These are phyloP conservation scores for Silene noctiflora DNA, from an alignment of 179 eudicot genomes.

Conservation along the genomic window DNA sequence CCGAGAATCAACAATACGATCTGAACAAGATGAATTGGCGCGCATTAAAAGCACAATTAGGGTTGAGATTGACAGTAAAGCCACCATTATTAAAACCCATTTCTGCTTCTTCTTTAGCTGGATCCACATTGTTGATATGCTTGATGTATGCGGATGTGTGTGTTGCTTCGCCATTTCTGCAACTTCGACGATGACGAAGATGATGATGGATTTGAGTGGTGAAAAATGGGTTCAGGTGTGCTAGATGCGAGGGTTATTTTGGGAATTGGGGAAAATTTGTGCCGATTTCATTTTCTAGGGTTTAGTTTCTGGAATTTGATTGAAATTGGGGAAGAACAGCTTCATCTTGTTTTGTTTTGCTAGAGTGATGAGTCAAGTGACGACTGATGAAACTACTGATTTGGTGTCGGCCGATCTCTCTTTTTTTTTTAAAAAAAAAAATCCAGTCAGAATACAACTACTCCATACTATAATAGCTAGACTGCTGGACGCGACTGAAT, in stretches of 20 bases:
- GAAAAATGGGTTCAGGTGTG: not conserved
- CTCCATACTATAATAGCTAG: too few species aligned
- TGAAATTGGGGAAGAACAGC: too few species aligned
- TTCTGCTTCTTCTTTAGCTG: constrained; percentile 35
- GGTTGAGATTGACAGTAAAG: constrained; percentile 40
- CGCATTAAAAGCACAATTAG: constrained; percentile 37
- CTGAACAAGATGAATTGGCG: constrained; percentile 31
- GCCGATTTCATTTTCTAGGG: constrained; percentile 2
- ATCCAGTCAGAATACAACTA: too few species aligned
- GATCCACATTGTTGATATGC: constrained; percentile 12
- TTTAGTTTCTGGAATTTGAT: not conserved
- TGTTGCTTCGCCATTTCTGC: constrained; percentile 35
- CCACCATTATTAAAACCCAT: constrained; percentile 34
- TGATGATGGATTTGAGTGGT: not conserved
- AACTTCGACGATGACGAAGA: not conserved
- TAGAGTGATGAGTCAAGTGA: not conserved
- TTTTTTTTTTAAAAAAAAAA: too few species aligned
- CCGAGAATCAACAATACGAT: constrained; percentile 14
- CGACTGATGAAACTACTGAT: too few species aligned
- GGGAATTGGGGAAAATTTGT: not conserved
- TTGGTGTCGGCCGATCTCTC: too few species aligned
- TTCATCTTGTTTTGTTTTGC: too few species aligned
- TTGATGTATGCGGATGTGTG: constrained; percentile 25
- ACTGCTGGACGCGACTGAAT: too few species aligned
- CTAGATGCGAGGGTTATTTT: not conserved